Base-by-base conservation (phyloP, 2,329 filamentous ascomycete genomes). In the Ophiocordyceps sinensis region DNA sequence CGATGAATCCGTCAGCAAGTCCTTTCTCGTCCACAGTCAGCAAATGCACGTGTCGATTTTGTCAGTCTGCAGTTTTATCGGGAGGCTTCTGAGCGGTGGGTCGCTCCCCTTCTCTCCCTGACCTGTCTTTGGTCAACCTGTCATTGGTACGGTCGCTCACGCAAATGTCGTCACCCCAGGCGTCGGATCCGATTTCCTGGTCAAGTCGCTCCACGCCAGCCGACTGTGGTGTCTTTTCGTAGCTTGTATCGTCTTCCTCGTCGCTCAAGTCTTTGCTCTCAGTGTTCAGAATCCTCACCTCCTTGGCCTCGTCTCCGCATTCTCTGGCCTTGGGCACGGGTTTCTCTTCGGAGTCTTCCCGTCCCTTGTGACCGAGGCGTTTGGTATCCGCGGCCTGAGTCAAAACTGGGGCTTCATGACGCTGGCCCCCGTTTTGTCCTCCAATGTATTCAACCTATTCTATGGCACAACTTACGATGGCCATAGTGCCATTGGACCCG, bases 361-460 rank as follows among this genome's bases (percentile, higher is more conserved):
- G 0, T 88, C 87, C 12, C 77, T 96, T 15, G 75, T 85, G 10
- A 86, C 88, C 7, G 88, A 96, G 57, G 81, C 82, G 0, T 98
- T 98, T 57, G 91, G 91, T 8, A 82, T 95, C 23, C 74, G 81
- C 45, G 89, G 88, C 2, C 69, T 98, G 37, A 87, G 82, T 42
- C 85, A 94, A 56, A 98, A 96, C 55, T 98, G 91, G 89, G 91
- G 91, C 13, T 82, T 83, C 51, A 93, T 98, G 79, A 95, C 86
- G 0, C 67, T 95, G 38, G 82, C 85, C 3, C 88, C 89, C 0
- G 85, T 94, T 3, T 62, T 94, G 26, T 87, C 81, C 9, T 88
- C 86, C 39, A 94, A 96, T 52, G 60, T 94, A 19, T 96, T 94
- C 70, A 98, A 96, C 56, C 64, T 95, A 1, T 77, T 91, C 43